A percentile compares a stretch with the other conserved stretches of the same genome.
Conservation (phyloP, 371 early-diverging fungal genomes). For the Mucor saturninus region DNA sequence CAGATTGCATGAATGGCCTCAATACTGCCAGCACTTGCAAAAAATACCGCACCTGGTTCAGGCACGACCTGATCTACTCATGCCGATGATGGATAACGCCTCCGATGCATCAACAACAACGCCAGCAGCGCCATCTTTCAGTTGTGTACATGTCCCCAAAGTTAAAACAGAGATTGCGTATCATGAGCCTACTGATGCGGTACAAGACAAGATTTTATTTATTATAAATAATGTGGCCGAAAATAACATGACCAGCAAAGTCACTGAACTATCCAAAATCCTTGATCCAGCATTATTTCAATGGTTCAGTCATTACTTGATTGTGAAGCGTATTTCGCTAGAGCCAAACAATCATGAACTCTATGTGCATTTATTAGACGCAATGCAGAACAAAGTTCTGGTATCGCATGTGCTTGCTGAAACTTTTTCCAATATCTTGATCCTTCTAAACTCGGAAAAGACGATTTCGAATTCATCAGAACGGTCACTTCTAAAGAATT, state of each 20-base stretch:
- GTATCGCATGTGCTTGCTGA: constrained; percentile 78
- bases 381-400: constrained; percentile 63
- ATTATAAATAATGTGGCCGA: constrained; percentile 92
- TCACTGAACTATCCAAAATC: constrained; percentile 74
- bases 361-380: constrained; percentile 80
- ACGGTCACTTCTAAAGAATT: constrained; percentile 85
- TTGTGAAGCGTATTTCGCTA: constrained; percentile 88
- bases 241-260: constrained; percentile 82
- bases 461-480: constrained; percentile 88
- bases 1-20: constrained; percentile 88
- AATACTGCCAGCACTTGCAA: constrained; percentile 79
- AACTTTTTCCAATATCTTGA: constrained; percentile 82
- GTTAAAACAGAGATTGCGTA: constrained; percentile 40
- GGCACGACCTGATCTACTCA: constrained; percentile 59
- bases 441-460: constrained; percentile 89
- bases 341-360: constrained; percentile 93
- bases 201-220: constrained; percentile 90
- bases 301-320: constrained; percentile 93
- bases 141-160: constrained; percentile 48
- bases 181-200: constrained; percentile 65
- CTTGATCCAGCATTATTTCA: constrained; percentile 67
- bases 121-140: not conserved
- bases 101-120: not conserved
- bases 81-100: not conserved
- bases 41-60: constrained; percentile 81